Evolutionary conservation across 495 filamentous ascomycete genomes (phyloP), one percentile per base, ranked within the genome.

Genomic region (Penicillium verhagenii): DNA sequence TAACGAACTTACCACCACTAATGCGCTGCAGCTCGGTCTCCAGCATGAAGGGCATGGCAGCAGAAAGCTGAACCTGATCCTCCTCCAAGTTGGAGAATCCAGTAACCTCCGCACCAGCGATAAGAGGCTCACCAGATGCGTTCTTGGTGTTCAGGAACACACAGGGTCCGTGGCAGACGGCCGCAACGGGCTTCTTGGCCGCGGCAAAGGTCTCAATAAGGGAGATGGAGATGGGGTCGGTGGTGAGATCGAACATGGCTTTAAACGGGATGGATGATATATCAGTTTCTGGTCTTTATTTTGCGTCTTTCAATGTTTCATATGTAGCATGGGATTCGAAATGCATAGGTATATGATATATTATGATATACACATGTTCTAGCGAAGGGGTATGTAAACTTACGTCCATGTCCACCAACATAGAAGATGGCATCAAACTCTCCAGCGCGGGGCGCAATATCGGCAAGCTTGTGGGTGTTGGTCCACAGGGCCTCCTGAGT

Each of bases 371-470:
- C n/a, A n/a, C n/a, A n/a, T n/a, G n/a, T n/a, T n/a, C n/a, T n/a
- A n/a, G n/a, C n/a, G 6, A 18, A 31, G 3, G 31, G 31, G 37
- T 31, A 8, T 9, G 16, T 23, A 50, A 1, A n/a, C 81, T 46
- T 70, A 84, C 82, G 87, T n/a, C 88, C 88, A 69, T 91, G 85
- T 21, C 88, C 88, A 58, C 89, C 89, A 11, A 89, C 86, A 66
- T 80, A 89, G 67, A 86, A 89, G 40, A 91, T 69, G 21, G 83
- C 87, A 48, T 83, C 87, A 61, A 83, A 91, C 40, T 89, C 84
- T 38, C 54, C 65, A 0, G 79, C 78, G 25, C 74, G 73, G 0
- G 82, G 79, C 0, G 78, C 37, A 44, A 87, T 73, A 3, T 74
- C 63, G 0, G 68, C 56, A 1, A 91, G 64, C 52, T 78, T 77